Percentiles rank a stretch among this genome's conserved stretches.
Evolutionary conservation across 2,329 filamentous ascomycete species (phyloP).

Genomic region (Chaetomiaceae sp.): DNA sequence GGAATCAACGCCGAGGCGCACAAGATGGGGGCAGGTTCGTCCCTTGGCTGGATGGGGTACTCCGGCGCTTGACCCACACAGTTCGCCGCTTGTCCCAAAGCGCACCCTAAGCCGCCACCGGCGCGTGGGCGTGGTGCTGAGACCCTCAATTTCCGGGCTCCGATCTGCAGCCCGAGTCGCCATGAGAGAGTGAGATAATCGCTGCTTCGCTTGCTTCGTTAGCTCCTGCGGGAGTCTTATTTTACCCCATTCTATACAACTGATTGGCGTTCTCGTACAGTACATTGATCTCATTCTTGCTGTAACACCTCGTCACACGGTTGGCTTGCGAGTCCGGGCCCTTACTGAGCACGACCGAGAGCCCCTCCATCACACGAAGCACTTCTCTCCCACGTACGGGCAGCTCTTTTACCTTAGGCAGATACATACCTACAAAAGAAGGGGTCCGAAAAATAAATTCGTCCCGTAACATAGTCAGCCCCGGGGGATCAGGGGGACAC

Average conservation of each 20-base stretch:
- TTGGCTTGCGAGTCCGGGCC: not conserved
- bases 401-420: not conserved
- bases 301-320: not conserved
- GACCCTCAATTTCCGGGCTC: conserved; percentile 11
- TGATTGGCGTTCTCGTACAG: no score
- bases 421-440: not conserved
- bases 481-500: no score
- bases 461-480: not conserved
- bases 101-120: conserved; percentile 1
- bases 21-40: not conserved
- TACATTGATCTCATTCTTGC: not conserved
- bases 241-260: not conserved
- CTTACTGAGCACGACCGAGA: not conserved
- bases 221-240: not conserved
- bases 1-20: not conserved
- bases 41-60: not conserved
- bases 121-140: not conserved
- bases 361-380: not conserved
- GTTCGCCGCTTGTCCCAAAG: not conserved
- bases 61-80: no score
- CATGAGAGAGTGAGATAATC: conserved; percentile 4
- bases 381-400: no score
- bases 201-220: not conserved
- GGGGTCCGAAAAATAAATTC: not conserved
- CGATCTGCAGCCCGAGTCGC: conserved; percentile 7